A percentile compares a stretch with the other conserved stretches of the same genome.
These are phyloP conservation scores for Corchorus capsularis DNA, from an alignment of 345 rosid genomes.

Conservation along the genomic window DNA sequence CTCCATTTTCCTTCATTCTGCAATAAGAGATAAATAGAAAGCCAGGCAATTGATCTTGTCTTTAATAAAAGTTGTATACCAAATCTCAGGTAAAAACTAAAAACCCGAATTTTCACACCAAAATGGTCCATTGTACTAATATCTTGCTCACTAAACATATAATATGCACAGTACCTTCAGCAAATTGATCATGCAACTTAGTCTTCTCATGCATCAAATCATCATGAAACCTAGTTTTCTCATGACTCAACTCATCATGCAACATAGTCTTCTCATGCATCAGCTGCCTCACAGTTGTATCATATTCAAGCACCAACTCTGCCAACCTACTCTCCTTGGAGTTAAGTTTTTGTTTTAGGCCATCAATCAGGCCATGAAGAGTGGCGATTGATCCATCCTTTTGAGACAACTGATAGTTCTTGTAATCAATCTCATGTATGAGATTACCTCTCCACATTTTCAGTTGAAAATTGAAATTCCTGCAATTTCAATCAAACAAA, in stretches of 20 bases:
- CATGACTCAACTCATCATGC: not conserved
- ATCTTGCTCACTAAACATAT: too few species aligned
- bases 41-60: too few species aligned
- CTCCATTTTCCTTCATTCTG: too few species aligned
- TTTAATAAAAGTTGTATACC: too few species aligned
- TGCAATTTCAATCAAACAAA: not conserved
- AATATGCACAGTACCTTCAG: too few species aligned
- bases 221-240: too few species aligned
- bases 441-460: too few species aligned
- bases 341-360: constrained; percentile 6
- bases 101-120: too few species aligned
- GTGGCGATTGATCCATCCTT: constrained; percentile 3
- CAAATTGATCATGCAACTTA: not conserved
- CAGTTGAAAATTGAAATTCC: not conserved
- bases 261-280: constrained; percentile 13
- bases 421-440: constrained; percentile 20
- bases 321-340: not conserved
- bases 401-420: constrained; percentile 20
- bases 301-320: not conserved
- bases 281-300: constrained; percentile 7
- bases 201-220: constrained; percentile 21
- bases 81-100: too few species aligned
- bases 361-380: not conserved
- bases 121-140: too few species aligned
- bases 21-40: too few species aligned